Evolutionary conservation across 768 basidiomycete species (phyloP).

Genomic region (Tremella yokohamensis): DNA sequence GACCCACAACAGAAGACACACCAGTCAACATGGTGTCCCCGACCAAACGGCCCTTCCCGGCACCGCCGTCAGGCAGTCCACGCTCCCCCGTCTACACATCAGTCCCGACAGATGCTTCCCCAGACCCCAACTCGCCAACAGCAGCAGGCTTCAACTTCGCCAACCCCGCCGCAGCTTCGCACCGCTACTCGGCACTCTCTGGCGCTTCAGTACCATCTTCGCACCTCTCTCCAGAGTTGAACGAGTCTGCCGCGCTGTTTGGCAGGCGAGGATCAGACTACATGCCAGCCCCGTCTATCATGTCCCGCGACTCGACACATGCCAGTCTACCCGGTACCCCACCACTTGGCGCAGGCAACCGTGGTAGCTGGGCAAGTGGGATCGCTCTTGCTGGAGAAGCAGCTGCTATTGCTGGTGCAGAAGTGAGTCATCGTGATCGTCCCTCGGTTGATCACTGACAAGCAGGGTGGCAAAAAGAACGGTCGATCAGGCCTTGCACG

Average conservation of each 20-base stretch:
- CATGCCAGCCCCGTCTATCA: constrained; percentile 39
- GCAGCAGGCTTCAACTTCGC: background rate
- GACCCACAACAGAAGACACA: too few species aligned
- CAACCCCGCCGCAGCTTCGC: background rate
- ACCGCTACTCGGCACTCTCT: background rate
- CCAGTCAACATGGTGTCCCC: constrained; percentile 7
- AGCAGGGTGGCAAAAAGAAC: too few species aligned
- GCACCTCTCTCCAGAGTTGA: constrained; percentile 2
- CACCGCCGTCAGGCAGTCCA: background rate
- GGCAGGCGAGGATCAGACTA: constrained; percentile 20
- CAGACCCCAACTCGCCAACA: background rate
- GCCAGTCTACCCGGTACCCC: constrained; percentile 31
- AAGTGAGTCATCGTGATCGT: constrained; percentile 15
- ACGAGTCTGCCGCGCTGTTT: background rate
- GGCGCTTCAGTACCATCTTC: background rate
- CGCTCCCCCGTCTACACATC: constrained; percentile 4
- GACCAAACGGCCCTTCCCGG: constrained; percentile 4
- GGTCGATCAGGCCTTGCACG: too few species aligned
- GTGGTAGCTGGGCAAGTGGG: constrained; percentile 35
- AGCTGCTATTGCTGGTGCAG: constrained; percentile 26
- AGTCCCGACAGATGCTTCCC: constrained; percentile 4
- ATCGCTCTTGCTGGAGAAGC: constrained; percentile 32
- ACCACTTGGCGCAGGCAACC: constrained; percentile 20
- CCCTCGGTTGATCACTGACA: background rate
- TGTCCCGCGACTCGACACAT: constrained; percentile 38